These are phyloP conservation scores for Globisporangium cystogenes DNA, from an alignment of 352 stramenopile genomes.

Conservation along the genomic window DNA sequence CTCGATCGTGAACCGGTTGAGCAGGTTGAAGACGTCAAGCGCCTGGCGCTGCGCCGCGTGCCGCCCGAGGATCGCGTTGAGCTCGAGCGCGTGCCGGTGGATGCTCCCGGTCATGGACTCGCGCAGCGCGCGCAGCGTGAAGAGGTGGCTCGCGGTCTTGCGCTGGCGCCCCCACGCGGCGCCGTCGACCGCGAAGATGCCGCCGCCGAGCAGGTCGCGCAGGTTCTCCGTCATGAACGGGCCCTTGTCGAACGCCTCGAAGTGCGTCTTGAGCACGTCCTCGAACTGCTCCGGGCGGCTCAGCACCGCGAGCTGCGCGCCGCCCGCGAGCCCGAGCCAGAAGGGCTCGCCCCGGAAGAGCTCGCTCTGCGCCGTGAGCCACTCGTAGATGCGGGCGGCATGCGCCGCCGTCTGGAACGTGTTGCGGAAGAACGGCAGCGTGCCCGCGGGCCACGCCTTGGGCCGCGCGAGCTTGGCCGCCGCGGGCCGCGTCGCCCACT, in stretches of 20 bases:
- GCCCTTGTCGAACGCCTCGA: conserved; percentile 21
- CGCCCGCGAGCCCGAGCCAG: conserved; percentile 6
- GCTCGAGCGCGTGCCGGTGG: conserved; percentile 10
- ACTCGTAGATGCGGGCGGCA: conserved; percentile 10
- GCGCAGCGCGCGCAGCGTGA: conserved; percentile 12
- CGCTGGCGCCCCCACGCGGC: conserved; percentile 15
- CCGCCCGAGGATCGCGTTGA: conserved; percentile 7
- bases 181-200: conserved; percentile 19
- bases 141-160: conserved; percentile 17
- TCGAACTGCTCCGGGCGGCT: conserved; percentile 15
- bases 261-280: conserved; percentile 20
- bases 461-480: conserved; percentile 6
- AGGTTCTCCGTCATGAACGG: conserved; percentile 13
- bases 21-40: conserved; percentile 31
- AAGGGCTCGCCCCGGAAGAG: conserved; percentile 5
- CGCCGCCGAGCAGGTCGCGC: conserved; percentile 13
- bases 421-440: conserved; percentile 12
- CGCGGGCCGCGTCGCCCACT: conserved; percentile 1
- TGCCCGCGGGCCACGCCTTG: conserved; percentile 3
- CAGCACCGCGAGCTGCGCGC: conserved; percentile 6
- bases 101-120: conserved; percentile 13
- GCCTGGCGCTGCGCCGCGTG: neutral
- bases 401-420: conserved; percentile 13
- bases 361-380: conserved; percentile 3
- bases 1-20: conserved; percentile 60